These are phyloP conservation scores for Globisporangium spiculum DNA, from an alignment of 352 stramenopile species.

Conservation along the genomic window DNA sequence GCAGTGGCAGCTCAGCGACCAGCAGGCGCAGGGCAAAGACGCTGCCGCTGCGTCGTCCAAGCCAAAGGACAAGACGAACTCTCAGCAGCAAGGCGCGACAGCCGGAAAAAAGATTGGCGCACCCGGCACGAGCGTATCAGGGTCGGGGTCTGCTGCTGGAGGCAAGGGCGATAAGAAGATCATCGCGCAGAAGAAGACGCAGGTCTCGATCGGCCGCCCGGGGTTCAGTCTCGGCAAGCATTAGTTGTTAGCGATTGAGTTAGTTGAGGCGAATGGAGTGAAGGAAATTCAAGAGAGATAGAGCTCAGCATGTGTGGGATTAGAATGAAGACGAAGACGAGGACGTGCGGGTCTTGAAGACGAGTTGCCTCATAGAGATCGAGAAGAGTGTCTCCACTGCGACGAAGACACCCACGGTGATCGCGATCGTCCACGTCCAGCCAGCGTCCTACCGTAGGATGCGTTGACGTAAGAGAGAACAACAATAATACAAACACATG, in stretches of 20 bases:
- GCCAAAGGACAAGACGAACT: not conserved
- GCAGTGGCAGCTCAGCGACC: slow-evolving; percentile 49
- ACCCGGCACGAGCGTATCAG: not conserved
- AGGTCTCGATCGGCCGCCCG: slow-evolving; percentile 75
- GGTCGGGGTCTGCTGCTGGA: slow-evolving; percentile 3
- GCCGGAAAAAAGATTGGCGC: slow-evolving; percentile 5
- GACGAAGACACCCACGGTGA: slow-evolving; percentile 35
- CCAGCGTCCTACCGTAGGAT: slow-evolving; percentile 25
- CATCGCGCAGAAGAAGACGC: slow-evolving; percentile 68
- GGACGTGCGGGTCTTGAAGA: slow-evolving; percentile 11
- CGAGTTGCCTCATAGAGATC: slow-evolving; percentile 27
- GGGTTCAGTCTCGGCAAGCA: slow-evolving; percentile 77
- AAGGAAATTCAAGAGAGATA: not conserved
- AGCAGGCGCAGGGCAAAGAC: slow-evolving; percentile 7
- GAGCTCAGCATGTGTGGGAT: slow-evolving; percentile 3
- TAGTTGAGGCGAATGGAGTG: not conserved
- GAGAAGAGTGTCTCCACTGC: slow-evolving; percentile 42
- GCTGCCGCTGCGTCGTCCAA: not conserved
- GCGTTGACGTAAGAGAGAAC: not conserved
- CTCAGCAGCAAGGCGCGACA: not conserved
- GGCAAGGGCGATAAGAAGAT: slow-evolving; percentile 54
- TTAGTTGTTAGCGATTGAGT: slow-evolving; percentile 22
- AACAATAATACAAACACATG: not conserved
- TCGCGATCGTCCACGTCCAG: slow-evolving; percentile 35
- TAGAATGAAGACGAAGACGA: slow-evolving; percentile 5